Evolutionary conservation across 148 eudicot genomes (phyloP).

Genomic region (Amaranthus hypochondriacus): DNA sequence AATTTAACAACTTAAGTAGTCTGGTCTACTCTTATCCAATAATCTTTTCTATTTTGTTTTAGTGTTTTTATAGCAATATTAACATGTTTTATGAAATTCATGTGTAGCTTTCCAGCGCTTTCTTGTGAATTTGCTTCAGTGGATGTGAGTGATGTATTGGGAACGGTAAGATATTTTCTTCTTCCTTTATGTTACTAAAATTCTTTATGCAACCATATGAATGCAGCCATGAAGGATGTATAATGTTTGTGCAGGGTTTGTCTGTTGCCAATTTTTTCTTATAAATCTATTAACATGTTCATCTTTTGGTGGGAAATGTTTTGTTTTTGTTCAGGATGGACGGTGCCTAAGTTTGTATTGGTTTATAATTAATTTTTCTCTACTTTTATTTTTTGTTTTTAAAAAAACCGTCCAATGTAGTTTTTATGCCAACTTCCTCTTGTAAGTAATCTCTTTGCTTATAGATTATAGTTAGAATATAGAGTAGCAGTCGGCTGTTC

Average conservation of each 20-base stretch:
- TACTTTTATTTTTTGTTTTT: background rate
- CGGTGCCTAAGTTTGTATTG: background rate
- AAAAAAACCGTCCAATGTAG: background rate
- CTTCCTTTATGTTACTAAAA: conserved; percentile 11
- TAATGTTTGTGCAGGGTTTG: background rate
- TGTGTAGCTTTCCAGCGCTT: conserved; percentile 81
- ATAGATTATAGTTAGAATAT: no score
- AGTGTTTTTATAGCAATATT: conserved; percentile 2
- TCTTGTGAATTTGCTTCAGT: conserved; percentile 99
- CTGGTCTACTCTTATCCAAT: background rate
- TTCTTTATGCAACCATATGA: conserved; percentile 5
- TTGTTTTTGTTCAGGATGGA: conserved; percentile 4
- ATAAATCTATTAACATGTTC: background rate
- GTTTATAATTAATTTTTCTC: background rate
- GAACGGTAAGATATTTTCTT: conserved; percentile 66
- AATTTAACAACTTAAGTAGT: background rate
- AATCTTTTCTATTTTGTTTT: background rate
- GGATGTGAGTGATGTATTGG: conserved; percentile 92
- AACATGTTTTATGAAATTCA: conserved; percentile 11
- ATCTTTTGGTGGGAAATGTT: background rate
- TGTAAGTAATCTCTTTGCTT: background rate
- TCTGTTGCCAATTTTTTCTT: background rate
- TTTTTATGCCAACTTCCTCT: background rate
- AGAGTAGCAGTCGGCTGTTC: no score
- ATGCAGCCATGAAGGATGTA: conserved; percentile 1